Evolutionary conservation across 148 eudicot genomes (phyloP).

Genomic region (Camellia lanceoleosa): DNA sequence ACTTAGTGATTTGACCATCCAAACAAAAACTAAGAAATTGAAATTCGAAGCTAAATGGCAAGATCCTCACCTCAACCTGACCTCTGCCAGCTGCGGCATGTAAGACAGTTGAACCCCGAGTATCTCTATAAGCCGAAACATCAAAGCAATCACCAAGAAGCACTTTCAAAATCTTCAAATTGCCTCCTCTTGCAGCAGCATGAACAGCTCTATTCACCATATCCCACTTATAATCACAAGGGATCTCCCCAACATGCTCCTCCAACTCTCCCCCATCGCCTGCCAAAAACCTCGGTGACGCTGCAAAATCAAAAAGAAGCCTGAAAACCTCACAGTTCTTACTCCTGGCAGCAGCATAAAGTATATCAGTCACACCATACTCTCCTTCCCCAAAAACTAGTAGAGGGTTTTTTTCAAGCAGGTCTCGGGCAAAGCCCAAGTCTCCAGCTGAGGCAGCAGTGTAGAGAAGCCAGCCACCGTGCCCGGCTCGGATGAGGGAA

Average conservation of each 20-base stretch:
- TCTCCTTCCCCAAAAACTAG: constrained; percentile 88
- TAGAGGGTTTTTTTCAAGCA: constrained; percentile 57
- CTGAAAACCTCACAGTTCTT: constrained; percentile 59
- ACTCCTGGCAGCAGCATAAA: constrained; percentile 83
- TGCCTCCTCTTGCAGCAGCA: constrained; percentile 88
- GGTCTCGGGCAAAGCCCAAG: constrained; percentile 42
- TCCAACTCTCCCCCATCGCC: constrained; percentile 30
- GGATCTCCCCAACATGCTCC: constrained; percentile 44
- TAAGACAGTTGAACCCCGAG: constrained; percentile 52
- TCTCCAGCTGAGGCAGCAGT: constrained; percentile 89
- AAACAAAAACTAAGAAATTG: background rate
- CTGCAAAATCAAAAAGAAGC: constrained; percentile 54
- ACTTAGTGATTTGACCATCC: background rate
- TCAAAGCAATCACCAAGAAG: constrained; percentile 52
- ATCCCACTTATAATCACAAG: constrained; percentile 57
- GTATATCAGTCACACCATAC: constrained; percentile 71
- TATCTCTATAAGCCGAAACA: constrained; percentile 58
- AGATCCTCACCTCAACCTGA: constrained; percentile 61
- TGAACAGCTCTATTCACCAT: constrained; percentile 73
- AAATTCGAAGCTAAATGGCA: background rate
- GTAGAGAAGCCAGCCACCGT: constrained; percentile 90
- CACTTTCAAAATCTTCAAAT: constrained; percentile 57
- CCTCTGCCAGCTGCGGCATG: constrained; percentile 83
- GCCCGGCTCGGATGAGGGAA: constrained; percentile 53
- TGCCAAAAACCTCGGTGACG: constrained; percentile 53